phyloP scores from a whole-genome alignment of 208 protist species.

The Leishmania guyanensis region DNA sequence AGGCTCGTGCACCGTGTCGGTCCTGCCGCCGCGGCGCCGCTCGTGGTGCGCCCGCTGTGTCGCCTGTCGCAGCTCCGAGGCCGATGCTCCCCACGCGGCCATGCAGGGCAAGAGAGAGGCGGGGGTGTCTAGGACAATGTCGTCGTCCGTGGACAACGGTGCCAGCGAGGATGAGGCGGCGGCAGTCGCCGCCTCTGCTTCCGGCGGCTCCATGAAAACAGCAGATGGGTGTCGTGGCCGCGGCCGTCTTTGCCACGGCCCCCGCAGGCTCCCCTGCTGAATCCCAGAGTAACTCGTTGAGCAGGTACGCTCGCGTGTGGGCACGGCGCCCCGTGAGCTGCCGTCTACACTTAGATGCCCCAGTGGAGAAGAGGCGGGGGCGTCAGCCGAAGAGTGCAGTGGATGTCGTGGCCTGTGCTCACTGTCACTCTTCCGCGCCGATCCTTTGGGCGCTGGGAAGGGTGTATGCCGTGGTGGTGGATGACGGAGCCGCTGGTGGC shows the following conservation, averaged over 20 bases:
- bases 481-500: neutral
- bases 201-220: neutral
- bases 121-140: constrained; percentile 53
- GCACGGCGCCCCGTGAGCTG: neutral
- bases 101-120: constrained; percentile 33
- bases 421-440: neutral
- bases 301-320: neutral
- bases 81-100: neutral
- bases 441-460: neutral
- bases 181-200: neutral
- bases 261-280: neutral
- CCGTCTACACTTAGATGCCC: neutral
- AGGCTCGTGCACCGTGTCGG: neutral
- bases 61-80: constrained; percentile 7
- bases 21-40: neutral
- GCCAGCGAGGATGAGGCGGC: neutral
- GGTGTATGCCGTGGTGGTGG: neutral
- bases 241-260: neutral
- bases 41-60: constrained; percentile 1
- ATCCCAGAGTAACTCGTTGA: neutral
- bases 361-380: neutral
- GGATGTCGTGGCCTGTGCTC: neutral
- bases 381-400: neutral
- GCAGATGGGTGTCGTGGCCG: neutral
- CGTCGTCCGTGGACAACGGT: constrained; percentile 31